Conservation (phyloP, 1,284 basidiomycete genomes). For the Ustilago curta region DNA sequence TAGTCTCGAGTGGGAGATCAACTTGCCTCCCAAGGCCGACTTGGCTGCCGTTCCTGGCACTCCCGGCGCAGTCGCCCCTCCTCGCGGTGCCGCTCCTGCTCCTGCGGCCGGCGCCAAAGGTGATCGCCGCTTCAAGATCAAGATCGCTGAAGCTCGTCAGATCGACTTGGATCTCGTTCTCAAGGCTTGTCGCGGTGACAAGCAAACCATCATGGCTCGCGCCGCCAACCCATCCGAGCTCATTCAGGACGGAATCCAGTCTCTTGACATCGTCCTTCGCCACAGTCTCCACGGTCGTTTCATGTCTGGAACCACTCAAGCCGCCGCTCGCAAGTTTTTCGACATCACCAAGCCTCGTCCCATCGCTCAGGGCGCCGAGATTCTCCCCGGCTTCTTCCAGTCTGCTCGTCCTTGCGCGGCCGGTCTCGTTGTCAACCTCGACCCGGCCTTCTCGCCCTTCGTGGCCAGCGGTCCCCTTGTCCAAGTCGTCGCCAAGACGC, state of each 20-base stretch:
- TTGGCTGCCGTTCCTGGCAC: constrained; percentile 24
- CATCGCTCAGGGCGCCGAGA: constrained; percentile 51
- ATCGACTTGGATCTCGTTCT: constrained; percentile 36
- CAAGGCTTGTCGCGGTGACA: constrained; percentile 40
- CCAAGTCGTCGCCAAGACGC: constrained; percentile 40
- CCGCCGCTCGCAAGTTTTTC: constrained; percentile 54
- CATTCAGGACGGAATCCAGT: constrained; percentile 39
- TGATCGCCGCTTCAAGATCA: constrained; percentile 39
- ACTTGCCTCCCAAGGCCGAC: constrained; percentile 36
- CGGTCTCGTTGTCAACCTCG: constrained; percentile 60
- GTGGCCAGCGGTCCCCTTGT: constrained; percentile 43
- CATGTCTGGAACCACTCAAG: constrained; percentile 32
- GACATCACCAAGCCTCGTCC: constrained; percentile 29
- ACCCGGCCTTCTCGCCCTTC: constrained; percentile 57
- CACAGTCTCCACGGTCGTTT: constrained; percentile 15
- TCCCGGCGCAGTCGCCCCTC: constrained; percentile 17
- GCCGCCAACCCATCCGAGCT: constrained; percentile 38
- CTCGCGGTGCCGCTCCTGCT: constrained; percentile 8
- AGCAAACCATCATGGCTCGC: constrained; percentile 34
- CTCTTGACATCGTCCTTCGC: constrained; percentile 45
- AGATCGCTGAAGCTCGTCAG: constrained; percentile 27
- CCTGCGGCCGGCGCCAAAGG: too few relatives aligned
- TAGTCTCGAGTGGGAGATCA: constrained; percentile 23
- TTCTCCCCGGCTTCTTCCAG: constrained; percentile 59
- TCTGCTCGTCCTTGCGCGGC: constrained; percentile 49